A percentile compares a stretch with the other conserved stretches of the same genome.
These are phyloP conservation scores for Pichia californica DNA, from an alignment of 805 yeast genomes.

Conservation along the genomic window DNA sequence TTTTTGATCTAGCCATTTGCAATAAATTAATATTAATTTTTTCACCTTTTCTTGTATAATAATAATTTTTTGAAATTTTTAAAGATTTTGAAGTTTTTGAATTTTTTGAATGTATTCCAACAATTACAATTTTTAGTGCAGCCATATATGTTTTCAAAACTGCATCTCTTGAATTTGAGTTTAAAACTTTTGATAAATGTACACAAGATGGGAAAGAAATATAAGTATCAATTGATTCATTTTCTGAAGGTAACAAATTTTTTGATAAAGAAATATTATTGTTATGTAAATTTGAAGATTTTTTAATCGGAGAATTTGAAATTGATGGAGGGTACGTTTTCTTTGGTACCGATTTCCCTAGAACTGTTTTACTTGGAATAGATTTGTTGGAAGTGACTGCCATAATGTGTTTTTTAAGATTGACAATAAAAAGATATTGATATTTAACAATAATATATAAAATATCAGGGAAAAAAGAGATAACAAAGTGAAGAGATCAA, in stretches of 20 bases:
- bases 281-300: neutral
- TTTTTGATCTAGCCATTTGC: conserved; percentile 34
- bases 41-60: conserved; percentile 32
- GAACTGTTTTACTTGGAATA: conserved; percentile 13
- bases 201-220: conserved; percentile 40
- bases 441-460: no score
- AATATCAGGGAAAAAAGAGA: no score
- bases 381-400: no score
- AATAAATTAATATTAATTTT: conserved; percentile 33
- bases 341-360: conserved; percentile 17
- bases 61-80: neutral
- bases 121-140: conserved; percentile 39
- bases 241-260: conserved; percentile 1
- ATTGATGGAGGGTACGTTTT: conserved; percentile 7
- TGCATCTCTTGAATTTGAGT: conserved; percentile 42
- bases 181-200: conserved; percentile 42
- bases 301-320: neutral
- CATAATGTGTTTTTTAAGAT: no score
- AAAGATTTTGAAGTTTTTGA: no score
- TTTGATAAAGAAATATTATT: neutral
- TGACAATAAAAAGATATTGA: no score
- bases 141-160: conserved; percentile 45
- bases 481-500: no score
- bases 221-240: conserved; percentile 13
- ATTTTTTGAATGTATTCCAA: conserved; percentile 14